Percentiles rank a stretch among this genome's conserved stretches.
Conservation (phyloP, 106 monocot genomes). For the Gastrodia elata region DNA sequence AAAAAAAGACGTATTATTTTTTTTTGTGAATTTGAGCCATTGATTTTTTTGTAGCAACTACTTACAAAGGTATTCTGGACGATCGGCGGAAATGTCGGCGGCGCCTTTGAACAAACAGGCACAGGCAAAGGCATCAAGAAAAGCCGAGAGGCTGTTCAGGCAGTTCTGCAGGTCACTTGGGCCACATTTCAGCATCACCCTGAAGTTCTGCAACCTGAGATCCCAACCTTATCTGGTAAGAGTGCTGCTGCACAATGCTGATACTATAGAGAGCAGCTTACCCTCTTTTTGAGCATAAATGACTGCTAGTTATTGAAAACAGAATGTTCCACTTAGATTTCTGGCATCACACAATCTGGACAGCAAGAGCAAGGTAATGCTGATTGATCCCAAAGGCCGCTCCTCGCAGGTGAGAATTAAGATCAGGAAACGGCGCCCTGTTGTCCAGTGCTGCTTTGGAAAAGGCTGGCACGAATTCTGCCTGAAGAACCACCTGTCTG, state of each 20-base stretch:
- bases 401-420: background rate
- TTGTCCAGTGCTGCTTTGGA: constrained; percentile 1
- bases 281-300: background rate
- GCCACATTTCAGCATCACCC: background rate
- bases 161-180: constrained; percentile 7
- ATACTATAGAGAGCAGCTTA: background rate
- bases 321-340: constrained; percentile 6
- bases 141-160: background rate
- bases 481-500: background rate
- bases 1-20: too few relatives aligned
- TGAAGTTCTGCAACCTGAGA: constrained; percentile 5
- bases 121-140: background rate
- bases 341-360: background rate
- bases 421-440: constrained; percentile 4
- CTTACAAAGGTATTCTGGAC: background rate
- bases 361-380: background rate
- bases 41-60: background rate
- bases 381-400: background rate
- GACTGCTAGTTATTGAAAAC: background rate
- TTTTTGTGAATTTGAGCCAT: background rate
- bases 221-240: background rate
- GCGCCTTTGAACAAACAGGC: background rate
- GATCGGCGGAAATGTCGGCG: too few relatives aligned
- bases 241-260: background rate
- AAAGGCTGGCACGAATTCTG: constrained; percentile 5